Evolutionary conservation across 1,284 basidiomycete species (phyloP), one percentile per base, ranked within the genome.

Genomic region (Cutaneotrichosporon curvatum): DNA sequence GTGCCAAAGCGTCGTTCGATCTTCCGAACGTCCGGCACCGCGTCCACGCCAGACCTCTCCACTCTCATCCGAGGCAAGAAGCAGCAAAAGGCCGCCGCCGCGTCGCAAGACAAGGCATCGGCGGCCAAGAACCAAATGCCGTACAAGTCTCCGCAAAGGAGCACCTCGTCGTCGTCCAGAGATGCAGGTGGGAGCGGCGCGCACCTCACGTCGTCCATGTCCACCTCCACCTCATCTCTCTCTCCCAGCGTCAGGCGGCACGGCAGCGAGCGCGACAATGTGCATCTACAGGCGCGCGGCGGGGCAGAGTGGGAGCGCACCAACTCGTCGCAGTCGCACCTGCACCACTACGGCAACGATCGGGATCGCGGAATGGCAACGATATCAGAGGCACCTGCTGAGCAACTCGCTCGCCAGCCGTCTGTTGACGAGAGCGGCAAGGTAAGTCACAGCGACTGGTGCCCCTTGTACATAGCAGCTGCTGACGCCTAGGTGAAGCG

Each of bases 41-140:
- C 87, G 20, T 87, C 84, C 58, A 87, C 84, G 58, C 88, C 89
- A 20, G 88, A 94, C 69, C 76, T 92, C 20, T 84, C 85, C 4
- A 88, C 85, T 3, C 75, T 91, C 46, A 72, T 89, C 43, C 78
- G 55, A 11, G 45, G 83, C 53, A 88, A 87, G 71, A 85, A 82
- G 31, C 33, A n/a, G n/a, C 32, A 19, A 46, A 40, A 38, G 25
- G 25, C 25, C 25, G 25, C 25, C 25, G 25, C 25, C 25, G 25
- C 25, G 25, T 28, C 25, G 25, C 25, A 28, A 28, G n/a, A n/a
- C 25, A 28, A 12, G 25, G 39, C 42, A 36, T 19, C 43, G 40
- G 33, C 39, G 19, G 4, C 43, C n/a, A n/a, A 39, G 19, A 40
- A 34, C 31, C 18, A n/a, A 11, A 37, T 22, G 21, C 67, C 83